These are phyloP conservation scores for Ogataea philodendri DNA, from an alignment of 805 yeast genomes.

Conservation along the genomic window DNA sequence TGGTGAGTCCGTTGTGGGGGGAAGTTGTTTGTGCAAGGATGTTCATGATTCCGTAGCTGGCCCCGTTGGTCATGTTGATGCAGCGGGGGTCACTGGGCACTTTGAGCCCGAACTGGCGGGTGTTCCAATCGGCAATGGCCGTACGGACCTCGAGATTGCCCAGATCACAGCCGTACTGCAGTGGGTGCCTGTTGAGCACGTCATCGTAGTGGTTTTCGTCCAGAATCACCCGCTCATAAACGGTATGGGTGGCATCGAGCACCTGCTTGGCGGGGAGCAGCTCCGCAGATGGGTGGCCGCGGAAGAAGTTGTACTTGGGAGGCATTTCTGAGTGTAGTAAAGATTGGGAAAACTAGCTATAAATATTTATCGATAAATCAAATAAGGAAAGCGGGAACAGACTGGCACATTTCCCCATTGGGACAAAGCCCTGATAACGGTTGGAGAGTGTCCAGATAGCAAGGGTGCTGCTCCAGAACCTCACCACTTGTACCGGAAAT, in stretches of 20 bases:
- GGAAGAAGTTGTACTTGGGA: conserved; percentile 53
- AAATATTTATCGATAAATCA: conserved; percentile 7
- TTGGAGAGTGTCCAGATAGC: conserved; percentile 6
- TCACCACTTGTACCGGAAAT: conserved; percentile 45
- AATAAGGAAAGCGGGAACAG: conserved; percentile 10
- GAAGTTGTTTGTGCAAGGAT: conserved; percentile 62
- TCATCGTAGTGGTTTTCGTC: conserved; percentile 46
- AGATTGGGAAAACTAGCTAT: not conserved
- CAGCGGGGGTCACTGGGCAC: conserved; percentile 42
- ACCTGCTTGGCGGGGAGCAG: conserved; percentile 59
- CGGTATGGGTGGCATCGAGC: conserved; percentile 50
- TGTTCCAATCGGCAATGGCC: conserved; percentile 53
- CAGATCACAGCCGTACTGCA: conserved; percentile 75
- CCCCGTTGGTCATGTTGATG: conserved; percentile 75
- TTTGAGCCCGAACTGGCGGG: conserved; percentile 36
- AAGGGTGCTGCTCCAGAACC: conserved; percentile 3
- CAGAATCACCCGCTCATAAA: conserved; percentile 40
- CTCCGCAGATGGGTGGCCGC: conserved; percentile 69
- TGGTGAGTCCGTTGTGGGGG: conserved; percentile 58
- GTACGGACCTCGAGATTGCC: conserved; percentile 66
- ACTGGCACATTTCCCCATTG: conserved; percentile 36
- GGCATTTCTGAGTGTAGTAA: conserved; percentile 1
- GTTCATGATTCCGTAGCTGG: conserved; percentile 76
- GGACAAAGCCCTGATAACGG: conserved; percentile 25
- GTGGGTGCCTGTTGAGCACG: conserved; percentile 50